Evolutionary conservation across 2,329 filamentous ascomycete species (phyloP), one percentile per base, ranked within the genome.

Genomic region (Colletotrichum theobromicola): DNA sequence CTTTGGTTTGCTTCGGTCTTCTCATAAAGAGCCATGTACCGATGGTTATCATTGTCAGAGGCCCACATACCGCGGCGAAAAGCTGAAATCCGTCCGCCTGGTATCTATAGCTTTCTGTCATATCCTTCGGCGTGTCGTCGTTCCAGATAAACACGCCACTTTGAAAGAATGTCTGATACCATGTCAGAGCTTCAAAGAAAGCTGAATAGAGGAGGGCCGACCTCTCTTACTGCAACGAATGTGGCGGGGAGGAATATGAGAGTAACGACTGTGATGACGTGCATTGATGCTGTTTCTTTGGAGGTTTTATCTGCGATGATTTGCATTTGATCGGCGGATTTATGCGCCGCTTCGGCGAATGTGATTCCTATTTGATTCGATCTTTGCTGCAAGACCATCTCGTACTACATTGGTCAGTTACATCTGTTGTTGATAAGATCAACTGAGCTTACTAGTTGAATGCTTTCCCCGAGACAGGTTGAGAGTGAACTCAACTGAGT

Each of bases 141-240:
- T 61, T n/a, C 10, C 26, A 46, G 3, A n/a, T 24, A 7, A 69
- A 35, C 5, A 69, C 35, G 15, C 66, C 66, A 21, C 67, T 69
- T 34, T 69, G 67, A 3, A 69, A 62, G 67, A 69, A 69, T 3
- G 67, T 69, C 67, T 69, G 15, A 7, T 26, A 4, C n/a, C n/a
- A 21, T 2, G 65, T 69, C 67, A 69, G 67, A 69, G 2, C 37
- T 16, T 69, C 37, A 62, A 2, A 69, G 15, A 6, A 62, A 1
- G n/a, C 57, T 3, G 67, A 2, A 28, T 16, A 62, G 1, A 1
- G 9, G 28, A 46, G 67, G 67, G 67, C 16, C 50, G 32, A 21
- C 57, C 28, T 50, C 57, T 62, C 67, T 70, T 70, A 70, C 67
- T 21, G 67, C 67, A 15, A 70, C 67, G 58, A 70, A 70, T 1